A percentile compares a stretch with the other conserved stretches of the same genome.
These are phyloP conservation scores for Mycena galericulata DNA, from an alignment of 768 basidiomycete genomes.

Conservation along the genomic window DNA sequence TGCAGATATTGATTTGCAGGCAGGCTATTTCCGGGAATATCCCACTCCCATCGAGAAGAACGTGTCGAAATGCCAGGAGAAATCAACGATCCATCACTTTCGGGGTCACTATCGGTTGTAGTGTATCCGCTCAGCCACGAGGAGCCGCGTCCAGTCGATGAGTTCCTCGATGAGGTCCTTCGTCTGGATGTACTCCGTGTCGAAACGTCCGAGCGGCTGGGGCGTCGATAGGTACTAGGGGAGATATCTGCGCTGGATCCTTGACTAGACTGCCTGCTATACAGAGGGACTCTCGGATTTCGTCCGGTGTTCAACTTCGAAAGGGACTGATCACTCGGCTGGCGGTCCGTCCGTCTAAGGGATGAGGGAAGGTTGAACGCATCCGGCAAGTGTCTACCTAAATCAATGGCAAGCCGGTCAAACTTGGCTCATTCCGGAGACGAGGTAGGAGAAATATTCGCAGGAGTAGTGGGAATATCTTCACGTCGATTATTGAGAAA, in stretches of 20 bases:
- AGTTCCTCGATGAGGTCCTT: conserved; percentile 5
- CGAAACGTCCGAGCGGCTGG: not conserved
- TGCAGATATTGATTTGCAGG: not conserved
- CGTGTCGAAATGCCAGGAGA: not conserved
- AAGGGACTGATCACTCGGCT: not conserved
- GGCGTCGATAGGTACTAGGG: not conserved
- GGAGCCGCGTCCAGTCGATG: not conserved
- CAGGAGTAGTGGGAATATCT: not conserved
- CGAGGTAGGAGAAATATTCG: not conserved
- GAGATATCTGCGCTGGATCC: not conserved
- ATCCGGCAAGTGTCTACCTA: too few relatives aligned
- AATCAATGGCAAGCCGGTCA: too few relatives aligned
- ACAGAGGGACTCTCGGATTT: not conserved
- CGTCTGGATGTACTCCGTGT: not conserved
- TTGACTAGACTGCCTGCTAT: not conserved
- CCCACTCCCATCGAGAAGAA: not conserved
- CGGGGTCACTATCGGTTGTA: conserved; percentile 7
- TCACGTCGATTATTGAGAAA: not conserved
- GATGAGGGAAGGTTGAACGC: not conserved
- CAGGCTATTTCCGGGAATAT: not conserved
- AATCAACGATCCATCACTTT: not conserved
- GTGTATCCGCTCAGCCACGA: conserved; percentile 10
- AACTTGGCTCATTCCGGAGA: not conserved
- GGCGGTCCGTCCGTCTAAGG: not conserved
- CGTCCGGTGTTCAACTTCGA: not conserved